These are phyloP conservation scores for Rhynchosporium secalis DNA, from an alignment of 2,329 filamentous ascomycete genomes.

Conservation along the genomic window DNA sequence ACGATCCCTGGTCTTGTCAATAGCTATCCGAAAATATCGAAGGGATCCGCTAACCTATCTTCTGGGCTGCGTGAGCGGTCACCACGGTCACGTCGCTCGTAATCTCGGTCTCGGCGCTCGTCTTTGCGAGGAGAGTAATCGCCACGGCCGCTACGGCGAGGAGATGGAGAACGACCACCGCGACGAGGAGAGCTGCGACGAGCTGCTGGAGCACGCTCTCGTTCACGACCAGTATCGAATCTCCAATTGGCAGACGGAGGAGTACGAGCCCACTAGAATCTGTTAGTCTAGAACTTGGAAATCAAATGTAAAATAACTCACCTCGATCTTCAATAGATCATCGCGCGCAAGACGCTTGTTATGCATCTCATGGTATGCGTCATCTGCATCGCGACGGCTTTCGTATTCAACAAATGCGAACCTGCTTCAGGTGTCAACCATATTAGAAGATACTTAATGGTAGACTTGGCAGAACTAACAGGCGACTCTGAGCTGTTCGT, in stretches of 20 bases:
- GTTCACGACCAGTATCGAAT: conserved; percentile 88
- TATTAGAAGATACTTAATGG: conserved; percentile 36
- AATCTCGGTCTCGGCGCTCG: conserved; percentile 77
- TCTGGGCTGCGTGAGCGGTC: conserved; percentile 76
- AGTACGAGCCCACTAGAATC: conserved; percentile 88
- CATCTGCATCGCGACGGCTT: conserved; percentile 95
- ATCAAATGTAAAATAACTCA: conserved; percentile 46
- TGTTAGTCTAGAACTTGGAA: conserved; percentile 9
- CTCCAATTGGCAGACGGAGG: conserved; percentile 98
- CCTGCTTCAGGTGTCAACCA: conserved; percentile 50
- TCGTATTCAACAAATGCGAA: conserved; percentile 99
- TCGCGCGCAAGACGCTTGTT: conserved; percentile 98
- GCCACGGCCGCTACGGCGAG: conserved; percentile 64
- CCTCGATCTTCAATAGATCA: conserved; percentile 96
- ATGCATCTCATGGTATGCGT: conserved; percentile 99
- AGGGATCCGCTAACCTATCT: conserved; percentile 48
- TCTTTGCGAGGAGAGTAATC: conserved; percentile 89
- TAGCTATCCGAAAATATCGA: neutral
- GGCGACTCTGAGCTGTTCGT: conserved; percentile 86
- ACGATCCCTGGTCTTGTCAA: conserved; percentile 42
- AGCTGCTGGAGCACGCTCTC: conserved; percentile 51
- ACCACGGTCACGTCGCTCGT: conserved; percentile 69
- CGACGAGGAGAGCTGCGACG: conserved; percentile 63
- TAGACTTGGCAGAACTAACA: conserved; percentile 64
- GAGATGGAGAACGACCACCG: conserved; percentile 72